Conservation (phyloP, 768 basidiomycete species). For the Daedalea quercina region DNA sequence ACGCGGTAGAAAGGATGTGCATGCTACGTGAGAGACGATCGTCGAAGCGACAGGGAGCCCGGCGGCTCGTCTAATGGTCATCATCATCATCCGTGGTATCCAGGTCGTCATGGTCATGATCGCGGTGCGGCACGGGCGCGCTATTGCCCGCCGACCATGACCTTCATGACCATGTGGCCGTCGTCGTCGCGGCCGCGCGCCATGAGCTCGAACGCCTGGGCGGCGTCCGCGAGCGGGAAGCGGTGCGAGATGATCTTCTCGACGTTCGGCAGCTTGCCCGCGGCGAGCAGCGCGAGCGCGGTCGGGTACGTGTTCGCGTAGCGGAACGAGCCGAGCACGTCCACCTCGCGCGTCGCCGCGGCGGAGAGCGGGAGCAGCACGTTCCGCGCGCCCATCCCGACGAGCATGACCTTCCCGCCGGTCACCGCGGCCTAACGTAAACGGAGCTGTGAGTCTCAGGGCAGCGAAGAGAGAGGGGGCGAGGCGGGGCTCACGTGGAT, state of each 20-base stretch:
- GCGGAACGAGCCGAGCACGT: slow-evolving; percentile 87
- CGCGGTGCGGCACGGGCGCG: background rate
- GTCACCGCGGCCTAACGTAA: slow-evolving; percentile 60
- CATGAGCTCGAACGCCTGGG: slow-evolving; percentile 78
- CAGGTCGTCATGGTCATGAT: too few relatives aligned
- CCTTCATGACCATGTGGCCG: slow-evolving; percentile 83
- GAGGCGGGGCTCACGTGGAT: slow-evolving; percentile 61
- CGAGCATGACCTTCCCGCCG: slow-evolving; percentile 87
- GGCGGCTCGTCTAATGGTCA: too few relatives aligned
- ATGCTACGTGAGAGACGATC: too few relatives aligned
- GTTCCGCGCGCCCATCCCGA: slow-evolving; percentile 92
- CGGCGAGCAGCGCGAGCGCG: slow-evolving; percentile 64
- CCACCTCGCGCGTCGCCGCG: slow-evolving; percentile 84
- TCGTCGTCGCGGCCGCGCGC: slow-evolving; percentile 69
- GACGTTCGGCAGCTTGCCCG: slow-evolving; percentile 57
- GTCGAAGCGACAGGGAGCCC: too few relatives aligned
- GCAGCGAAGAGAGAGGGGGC: slow-evolving; percentile 5
- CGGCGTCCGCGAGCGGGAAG: slow-evolving; percentile 55
- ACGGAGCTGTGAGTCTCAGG: slow-evolving; percentile 8
- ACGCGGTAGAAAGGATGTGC: too few relatives aligned
- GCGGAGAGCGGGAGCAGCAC: slow-evolving; percentile 76
- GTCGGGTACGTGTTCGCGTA: slow-evolving; percentile 87
- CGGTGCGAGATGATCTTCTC: slow-evolving; percentile 79
- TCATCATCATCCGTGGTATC: too few relatives aligned
- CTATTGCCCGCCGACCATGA: slow-evolving; percentile 55